Base-by-base conservation (phyloP, 176 grass and related monocot species). In the Aechmea fasciata region DNA sequence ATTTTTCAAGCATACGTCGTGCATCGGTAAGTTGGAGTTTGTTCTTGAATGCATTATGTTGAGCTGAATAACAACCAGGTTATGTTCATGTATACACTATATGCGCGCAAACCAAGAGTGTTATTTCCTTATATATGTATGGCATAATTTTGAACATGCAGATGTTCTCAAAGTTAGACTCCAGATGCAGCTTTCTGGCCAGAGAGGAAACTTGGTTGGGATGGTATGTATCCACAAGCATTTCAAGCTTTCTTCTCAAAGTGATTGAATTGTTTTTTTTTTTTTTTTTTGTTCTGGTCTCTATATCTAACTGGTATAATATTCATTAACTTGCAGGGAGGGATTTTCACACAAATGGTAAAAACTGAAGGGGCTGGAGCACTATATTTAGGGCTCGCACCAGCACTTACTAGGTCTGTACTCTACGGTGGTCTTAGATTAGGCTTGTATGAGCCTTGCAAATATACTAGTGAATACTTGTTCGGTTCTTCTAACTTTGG, bases 161-260 rank as follows among this genome's bases (percentile, higher is more conserved):
- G 93, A 97, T 92, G 93, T 97, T 84, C 64, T 97, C 71, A 92
- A 97, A 97, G 89, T 97, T 71, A 85, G 93, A 77, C 93, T 97
- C 55, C 93, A 97, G 77, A 92, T 97, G 89, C 93, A 97, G 70
- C 89, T 97, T 66, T 82, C 82, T 81, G 93, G 93, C 52, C 86
- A 97, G 74, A 97, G 81, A 82, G 93, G 93, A 69, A 81, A 81
- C 52, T 90, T 97, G 83, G 84, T 78, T 83, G 89, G 93, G 76
- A 97, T 97, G 93, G 93, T 97, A 96, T 17, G 93, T 97, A 96
- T 17, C 23, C 19, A 26, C 51, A 13, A 70, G 1, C 19, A 79
- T 68, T 28, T 72, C 33, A 41, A 15, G 69, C 13, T 23, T 53
- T 80, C 17, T 9, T 8, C 20, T 8, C 7, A 9, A n/a, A 17